These are phyloP conservation scores for Rhodotorula sp. DNA, from an alignment of 1,284 basidiomycete species.

Conservation along the genomic window DNA sequence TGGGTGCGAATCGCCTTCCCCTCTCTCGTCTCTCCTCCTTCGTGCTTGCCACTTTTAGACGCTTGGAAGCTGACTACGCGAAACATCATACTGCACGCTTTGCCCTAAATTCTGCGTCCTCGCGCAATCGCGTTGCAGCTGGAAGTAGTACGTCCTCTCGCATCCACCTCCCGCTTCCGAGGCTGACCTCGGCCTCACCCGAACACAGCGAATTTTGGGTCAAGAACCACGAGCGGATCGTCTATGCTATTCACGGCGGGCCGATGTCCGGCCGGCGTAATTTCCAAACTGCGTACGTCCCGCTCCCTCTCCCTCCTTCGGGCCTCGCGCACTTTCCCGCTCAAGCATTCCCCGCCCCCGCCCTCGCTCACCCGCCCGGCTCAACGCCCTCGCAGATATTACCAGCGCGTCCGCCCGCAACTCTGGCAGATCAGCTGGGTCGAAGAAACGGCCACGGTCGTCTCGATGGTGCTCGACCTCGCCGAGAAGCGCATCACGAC, in stretches of 20 bases:
- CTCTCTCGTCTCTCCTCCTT: too few relatives aligned
- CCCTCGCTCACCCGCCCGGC: too few relatives aligned
- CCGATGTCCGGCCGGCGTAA: conserved; percentile 50
- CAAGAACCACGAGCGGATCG: conserved; percentile 47
- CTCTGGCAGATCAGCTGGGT: conserved; percentile 49
- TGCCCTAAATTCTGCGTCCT: neutral
- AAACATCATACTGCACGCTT: too few relatives aligned
- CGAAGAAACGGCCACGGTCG: conserved; percentile 51
- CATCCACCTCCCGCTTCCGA: too few relatives aligned
- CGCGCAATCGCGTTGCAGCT: neutral
- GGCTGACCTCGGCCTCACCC: neutral
- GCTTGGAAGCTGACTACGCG: too few relatives aligned
- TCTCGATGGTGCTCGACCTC: conserved; percentile 48
- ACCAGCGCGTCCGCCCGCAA: conserved; percentile 46
- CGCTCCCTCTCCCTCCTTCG: neutral
- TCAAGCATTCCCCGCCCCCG: neutral
- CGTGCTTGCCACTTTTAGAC: too few relatives aligned
- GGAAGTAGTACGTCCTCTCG: neutral
- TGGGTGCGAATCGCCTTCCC: conserved; percentile 1
- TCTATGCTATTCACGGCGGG: conserved; percentile 41
- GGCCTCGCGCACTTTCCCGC: too few relatives aligned
- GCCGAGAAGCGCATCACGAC: conserved; percentile 36
- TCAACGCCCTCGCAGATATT: conserved; percentile 3
- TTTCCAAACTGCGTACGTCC: conserved; percentile 44
- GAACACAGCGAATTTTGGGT: conserved; percentile 50